A percentile compares a stretch with the other conserved stretches of the same genome.
phyloP scores from a whole-genome alignment of 2,329 filamentous ascomycete species.

The Curvularia spicifera region DNA sequence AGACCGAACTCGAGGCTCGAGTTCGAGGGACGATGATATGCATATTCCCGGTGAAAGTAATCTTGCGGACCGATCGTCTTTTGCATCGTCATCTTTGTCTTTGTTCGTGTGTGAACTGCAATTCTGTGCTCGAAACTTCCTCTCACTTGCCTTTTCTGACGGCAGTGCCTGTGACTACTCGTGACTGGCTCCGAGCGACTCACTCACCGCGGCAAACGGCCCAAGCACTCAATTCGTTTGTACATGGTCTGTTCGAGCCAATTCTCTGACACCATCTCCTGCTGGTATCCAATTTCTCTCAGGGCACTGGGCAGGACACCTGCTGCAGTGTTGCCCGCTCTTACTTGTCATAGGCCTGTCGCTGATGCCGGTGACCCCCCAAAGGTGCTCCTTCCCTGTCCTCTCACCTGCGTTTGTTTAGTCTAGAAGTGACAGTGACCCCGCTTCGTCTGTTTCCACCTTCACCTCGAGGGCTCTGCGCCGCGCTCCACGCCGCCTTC shows the following conservation, averaged over 20 bases:
- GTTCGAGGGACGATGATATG: conserved; percentile 3
- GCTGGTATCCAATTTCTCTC: not conserved
- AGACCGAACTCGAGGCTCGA: not conserved
- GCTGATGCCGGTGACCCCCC: not conserved
- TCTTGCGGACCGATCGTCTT: not conserved
- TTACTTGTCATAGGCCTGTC: not conserved
- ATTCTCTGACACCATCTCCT: not conserved
- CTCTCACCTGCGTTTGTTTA: not conserved
- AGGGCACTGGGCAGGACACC: not conserved
- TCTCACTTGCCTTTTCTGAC: not conserved
- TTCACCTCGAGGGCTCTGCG: conserved; percentile 3
- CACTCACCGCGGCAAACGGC: not conserved
- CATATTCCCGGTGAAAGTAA: not conserved
- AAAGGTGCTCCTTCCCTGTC: conserved; percentile 1
- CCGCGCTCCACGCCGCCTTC: not conserved
- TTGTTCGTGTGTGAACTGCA: not conserved
- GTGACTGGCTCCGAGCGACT: not conserved
- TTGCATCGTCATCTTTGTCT: not conserved
- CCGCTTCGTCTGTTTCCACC: conserved; percentile 1
- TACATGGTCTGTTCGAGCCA: no score
- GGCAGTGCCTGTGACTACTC: not conserved
- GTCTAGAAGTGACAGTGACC: not conserved
- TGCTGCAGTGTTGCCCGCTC: not conserved
- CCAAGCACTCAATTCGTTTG: not conserved
- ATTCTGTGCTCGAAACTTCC: not conserved